phyloP scores from a whole-genome alignment of 1,139 yeast genomes.

The Pichia sp. region DNA sequence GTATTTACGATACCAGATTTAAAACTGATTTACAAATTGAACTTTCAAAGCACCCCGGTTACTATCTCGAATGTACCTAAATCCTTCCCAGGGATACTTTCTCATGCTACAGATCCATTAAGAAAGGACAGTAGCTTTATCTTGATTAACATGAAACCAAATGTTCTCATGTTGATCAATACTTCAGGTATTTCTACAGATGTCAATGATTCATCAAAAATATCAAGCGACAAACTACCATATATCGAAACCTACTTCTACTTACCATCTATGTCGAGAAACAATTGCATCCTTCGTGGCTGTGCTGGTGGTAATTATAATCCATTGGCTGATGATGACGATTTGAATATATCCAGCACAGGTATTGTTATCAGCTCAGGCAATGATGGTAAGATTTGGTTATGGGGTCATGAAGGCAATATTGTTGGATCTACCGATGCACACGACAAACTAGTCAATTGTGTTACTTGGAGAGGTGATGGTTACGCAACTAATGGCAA shows the following conservation, averaged over 20 bases:
- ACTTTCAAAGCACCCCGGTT: slow-evolving; percentile 11
- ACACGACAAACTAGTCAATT: slow-evolving; percentile 67
- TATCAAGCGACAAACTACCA: slow-evolving; percentile 12
- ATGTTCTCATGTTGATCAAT: slow-evolving; percentile 10
- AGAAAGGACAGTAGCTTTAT: slow-evolving; percentile 7
- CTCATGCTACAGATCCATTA: neutral
- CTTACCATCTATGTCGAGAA: slow-evolving; percentile 14
- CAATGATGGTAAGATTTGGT: slow-evolving; percentile 74
- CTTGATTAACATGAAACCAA: slow-evolving; percentile 18
- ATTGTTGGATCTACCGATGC: slow-evolving; percentile 62
- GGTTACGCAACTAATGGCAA: slow-evolving; percentile 7
- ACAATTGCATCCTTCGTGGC: slow-evolving; percentile 67
- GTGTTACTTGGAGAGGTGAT: slow-evolving; percentile 70
- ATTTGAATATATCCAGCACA: slow-evolving; percentile 39
- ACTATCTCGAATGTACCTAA: slow-evolving; percentile 8
- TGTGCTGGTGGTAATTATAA: slow-evolving; percentile 53
- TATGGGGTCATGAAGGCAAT: slow-evolving; percentile 81
- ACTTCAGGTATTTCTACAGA: slow-evolving; percentile 7
- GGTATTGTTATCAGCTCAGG: slow-evolving; percentile 78
- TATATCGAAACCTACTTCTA: slow-evolving; percentile 17
- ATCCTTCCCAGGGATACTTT: slow-evolving; percentile 10
- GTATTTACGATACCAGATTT: slow-evolving; percentile 14
- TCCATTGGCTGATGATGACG: neutral
- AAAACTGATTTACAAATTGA: slow-evolving; percentile 11
- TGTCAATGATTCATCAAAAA: neutral